These are phyloP conservation scores for Tardiomyces blankii DNA, from an alignment of 1,139 yeast genomes.

Conservation along the genomic window DNA sequence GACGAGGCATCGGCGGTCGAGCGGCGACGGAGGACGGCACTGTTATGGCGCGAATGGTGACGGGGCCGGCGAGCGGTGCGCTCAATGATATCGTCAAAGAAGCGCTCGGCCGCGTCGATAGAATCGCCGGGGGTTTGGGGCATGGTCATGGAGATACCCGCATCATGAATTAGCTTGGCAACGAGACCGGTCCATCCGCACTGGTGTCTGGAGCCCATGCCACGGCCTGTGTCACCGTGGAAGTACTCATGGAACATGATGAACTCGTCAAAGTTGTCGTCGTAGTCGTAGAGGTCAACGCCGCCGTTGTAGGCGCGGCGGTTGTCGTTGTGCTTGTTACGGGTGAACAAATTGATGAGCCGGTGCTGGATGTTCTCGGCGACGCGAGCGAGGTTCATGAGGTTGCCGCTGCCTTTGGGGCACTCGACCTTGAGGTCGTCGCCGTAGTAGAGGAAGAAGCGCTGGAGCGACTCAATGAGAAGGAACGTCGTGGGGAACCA, in stretches of 20 bases:
- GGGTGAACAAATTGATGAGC: slow-evolving; percentile 66
- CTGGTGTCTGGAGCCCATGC: slow-evolving; percentile 91
- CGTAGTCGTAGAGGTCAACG: slow-evolving; percentile 48
- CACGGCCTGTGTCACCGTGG: slow-evolving; percentile 93
- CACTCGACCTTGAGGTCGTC: slow-evolving; percentile 79
- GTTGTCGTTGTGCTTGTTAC: slow-evolving; percentile 47
- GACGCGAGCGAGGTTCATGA: slow-evolving; percentile 76
- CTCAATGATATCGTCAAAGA: slow-evolving; percentile 25
- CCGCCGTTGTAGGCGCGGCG: slow-evolving; percentile 77
- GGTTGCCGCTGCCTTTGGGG: slow-evolving; percentile 80
- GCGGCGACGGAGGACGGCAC: slow-evolving; percentile 2
- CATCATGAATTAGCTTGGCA: slow-evolving; percentile 89
- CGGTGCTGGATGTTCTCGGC: slow-evolving; percentile 91
- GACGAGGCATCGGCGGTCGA: slow-evolving; percentile 1
- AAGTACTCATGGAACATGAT: slow-evolving; percentile 82
- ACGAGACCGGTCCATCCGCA: slow-evolving; percentile 96
- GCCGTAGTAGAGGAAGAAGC: slow-evolving; percentile 87
- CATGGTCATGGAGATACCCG: slow-evolving; percentile 45
- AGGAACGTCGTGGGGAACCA: slow-evolving; percentile 95
- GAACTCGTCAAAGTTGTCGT: slow-evolving; percentile 65
- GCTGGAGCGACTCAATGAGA: slow-evolving; percentile 77
- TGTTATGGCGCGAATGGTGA: slow-evolving; percentile 5
- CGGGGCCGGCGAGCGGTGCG: slow-evolving; percentile 3
- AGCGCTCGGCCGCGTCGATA: slow-evolving; percentile 27
- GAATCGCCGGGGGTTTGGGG: slow-evolving; percentile 23